Evolutionary conservation across 495 filamentous ascomycete species (phyloP).

Genomic region (Annulohypoxylon nitens): DNA sequence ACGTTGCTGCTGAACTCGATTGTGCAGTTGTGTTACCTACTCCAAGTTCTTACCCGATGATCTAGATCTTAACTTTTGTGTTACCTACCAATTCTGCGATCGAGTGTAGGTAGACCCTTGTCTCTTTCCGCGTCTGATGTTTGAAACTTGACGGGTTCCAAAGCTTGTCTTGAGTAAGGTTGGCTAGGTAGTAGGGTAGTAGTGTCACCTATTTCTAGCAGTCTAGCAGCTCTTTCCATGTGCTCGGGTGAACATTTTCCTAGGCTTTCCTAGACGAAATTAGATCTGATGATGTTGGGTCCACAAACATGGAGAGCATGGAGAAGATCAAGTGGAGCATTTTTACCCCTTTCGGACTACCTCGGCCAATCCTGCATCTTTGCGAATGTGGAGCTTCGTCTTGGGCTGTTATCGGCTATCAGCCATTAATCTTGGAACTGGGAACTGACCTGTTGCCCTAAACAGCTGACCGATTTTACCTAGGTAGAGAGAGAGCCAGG

Average conservation of each 20-base stretch:
- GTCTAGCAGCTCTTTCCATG: background rate
- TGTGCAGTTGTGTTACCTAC: background rate
- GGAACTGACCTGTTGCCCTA: background rate
- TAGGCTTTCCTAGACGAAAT: background rate
- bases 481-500: background rate
- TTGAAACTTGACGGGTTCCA: constrained; percentile 11
- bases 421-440: background rate
- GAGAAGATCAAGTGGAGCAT: constrained; percentile 6
- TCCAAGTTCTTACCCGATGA: background rate
- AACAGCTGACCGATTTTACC: background rate
- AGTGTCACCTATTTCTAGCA: background rate
- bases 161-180: constrained; percentile 12
- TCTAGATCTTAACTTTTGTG: background rate
- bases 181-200: background rate
- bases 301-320: background rate
- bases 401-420: constrained; percentile 6
- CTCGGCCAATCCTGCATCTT: constrained; percentile 28
- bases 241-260: background rate
- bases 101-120: background rate
- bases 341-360: constrained; percentile 36
- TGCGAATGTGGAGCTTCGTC: background rate
- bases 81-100: background rate
- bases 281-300: constrained; percentile 8
- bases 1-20: background rate
- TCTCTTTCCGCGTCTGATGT: constrained; percentile 14